Evolutionary conservation across 495 filamentous ascomycete genomes (phyloP), one percentile per base, ranked within the genome.

Genomic region (Diplogelasinospora grovesii): DNA sequence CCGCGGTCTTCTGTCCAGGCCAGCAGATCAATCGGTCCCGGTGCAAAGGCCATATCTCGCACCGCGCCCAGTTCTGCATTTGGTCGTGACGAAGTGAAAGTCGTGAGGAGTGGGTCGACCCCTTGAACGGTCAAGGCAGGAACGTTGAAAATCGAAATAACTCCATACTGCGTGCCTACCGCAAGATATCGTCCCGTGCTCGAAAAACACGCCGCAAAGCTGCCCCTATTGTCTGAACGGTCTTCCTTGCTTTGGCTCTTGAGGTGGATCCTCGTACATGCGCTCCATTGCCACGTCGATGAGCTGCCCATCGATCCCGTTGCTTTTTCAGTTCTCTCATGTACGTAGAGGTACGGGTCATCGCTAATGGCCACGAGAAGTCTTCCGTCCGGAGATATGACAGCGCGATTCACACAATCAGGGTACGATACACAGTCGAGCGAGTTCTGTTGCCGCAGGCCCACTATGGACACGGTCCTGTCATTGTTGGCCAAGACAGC

Each of bases 1-100:
- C 86, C 89, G 45, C 81, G 82, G 46, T 94, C 83, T 63, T 98
- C 92, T 15, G 88, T 78, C 89, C 90, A 96, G 18, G 93, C 84
- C 23, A 98, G 70, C 11, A 98, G 75, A 59, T 98, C 90, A 75
- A 81, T 85, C 8, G 89, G 86, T 14, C 83, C 85, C 2, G 92
- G 89, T 0, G 85, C 83, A 56, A 98, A 98, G 16, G 79, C 73
- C 80, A 98, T 90, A 39, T 87, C 85, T 36, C 92, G 78, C 36
- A 98, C 79, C 30, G 92, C 88, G 40, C 93, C 90, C 14, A 69
- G 73, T 30, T 78, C 77, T 14, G 56, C 59, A 39, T 66, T 67
- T 7, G 77, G 66, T 43, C 80, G 66, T 1, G 82, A 81, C 5
- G 82, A 79, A 25, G 65, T 61, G 58, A 66, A 74, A 22, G 53